Base-by-base conservation (phyloP, 108 stramenopile species). In the Discostella stelligeroides region DNA sequence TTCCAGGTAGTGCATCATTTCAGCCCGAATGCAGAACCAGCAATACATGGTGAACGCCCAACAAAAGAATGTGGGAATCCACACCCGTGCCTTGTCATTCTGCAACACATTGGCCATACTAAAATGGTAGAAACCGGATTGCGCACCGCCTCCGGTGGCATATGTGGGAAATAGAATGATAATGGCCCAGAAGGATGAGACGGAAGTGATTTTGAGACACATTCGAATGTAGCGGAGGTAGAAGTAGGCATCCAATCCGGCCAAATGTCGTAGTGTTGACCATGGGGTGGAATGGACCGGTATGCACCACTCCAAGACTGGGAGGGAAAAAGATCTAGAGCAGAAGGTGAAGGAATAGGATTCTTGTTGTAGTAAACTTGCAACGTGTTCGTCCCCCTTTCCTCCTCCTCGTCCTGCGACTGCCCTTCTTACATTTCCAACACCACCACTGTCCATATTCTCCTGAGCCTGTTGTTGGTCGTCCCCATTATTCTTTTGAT, bases 221-320 rank as follows among this genome's bases (percentile, higher is more conserved):
- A 97, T 87, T 47, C 91, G 87, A 53, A 97, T 90, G 57, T 87
- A 95, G 24, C 85, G 60, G 27, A 97, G 73, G 69, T 92, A 95
- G 77, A 97, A 94, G 79, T 95, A 97, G 25, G 86, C 96, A 82
- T 97, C 96, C 13, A 97, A 74, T 23, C 96, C 96, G 1, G 86
- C 87, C 4, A 76, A 40, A 14, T 82, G 77, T 21, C 80, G 73
- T 18, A 73, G 49, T 18, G 69, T 76, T 4, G 62, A 47, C 80
- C 80, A 81, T 8, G 75, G 79, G 11, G 74, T 70, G 17, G 39
- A 48, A 48, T 75, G 74, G 25, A 80, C 75, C 24, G 69, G 79
- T 34, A 37, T 38, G 43, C 61, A 50, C 79, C 79, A 80, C 64
- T 70, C 73, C 8, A 70, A 25, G 37, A 79, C 39, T 7, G 63